Conservation (phyloP, 805 yeast genomes). For the Yarrowia sp. region DNA sequence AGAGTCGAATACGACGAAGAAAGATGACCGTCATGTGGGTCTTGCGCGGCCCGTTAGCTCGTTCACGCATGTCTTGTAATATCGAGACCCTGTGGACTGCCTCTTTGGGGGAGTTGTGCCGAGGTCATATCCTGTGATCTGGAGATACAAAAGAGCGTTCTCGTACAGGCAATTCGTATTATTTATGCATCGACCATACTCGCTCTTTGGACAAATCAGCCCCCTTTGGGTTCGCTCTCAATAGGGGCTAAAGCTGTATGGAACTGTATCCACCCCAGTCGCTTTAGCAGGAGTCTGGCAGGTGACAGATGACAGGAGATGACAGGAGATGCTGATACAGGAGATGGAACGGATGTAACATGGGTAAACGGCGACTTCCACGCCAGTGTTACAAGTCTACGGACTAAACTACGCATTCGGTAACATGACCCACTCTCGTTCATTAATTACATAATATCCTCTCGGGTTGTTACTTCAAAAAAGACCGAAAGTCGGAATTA, state of each 20-base stretch:
- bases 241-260: constrained; percentile 10
- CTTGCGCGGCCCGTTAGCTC: background rate
- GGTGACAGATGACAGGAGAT: constrained; percentile 2
- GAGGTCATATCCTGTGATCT: background rate
- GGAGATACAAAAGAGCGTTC: too few relatives aligned
- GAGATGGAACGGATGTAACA: too few relatives aligned
- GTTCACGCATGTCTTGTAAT: constrained; percentile 7
- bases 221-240: background rate
- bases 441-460: too few relatives aligned
- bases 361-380: too few relatives aligned
- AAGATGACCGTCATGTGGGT: background rate
- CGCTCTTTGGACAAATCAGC: background rate
- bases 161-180: too few relatives aligned
- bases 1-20: background rate
- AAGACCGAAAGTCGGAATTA: constrained; percentile 26
- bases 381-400: too few relatives aligned
- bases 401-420: too few relatives aligned
- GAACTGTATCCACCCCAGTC: constrained; percentile 11
- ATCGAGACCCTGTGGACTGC: background rate
- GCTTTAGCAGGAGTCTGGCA: too few relatives aligned
- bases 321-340: too few relatives aligned
- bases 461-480: constrained; percentile 4
- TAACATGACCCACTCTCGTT: too few relatives aligned
- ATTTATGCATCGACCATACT: constrained; percentile 7
- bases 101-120: background rate